phyloP scores from a whole-genome alignment of 305 asterid species.

The Lippia alba region DNA sequence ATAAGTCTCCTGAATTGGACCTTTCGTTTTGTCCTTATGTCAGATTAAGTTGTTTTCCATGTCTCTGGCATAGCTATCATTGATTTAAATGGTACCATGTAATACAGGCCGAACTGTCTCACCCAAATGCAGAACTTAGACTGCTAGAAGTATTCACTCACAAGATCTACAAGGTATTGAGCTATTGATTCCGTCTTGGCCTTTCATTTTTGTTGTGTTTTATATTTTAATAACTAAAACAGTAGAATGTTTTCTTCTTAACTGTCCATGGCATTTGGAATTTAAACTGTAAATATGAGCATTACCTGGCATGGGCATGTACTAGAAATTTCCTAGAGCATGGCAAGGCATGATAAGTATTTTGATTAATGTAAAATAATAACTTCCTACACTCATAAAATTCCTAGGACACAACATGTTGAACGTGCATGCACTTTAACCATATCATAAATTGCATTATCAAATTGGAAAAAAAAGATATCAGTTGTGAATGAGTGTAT shows the following conservation, averaged over 20 bases:
- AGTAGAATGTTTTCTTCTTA: constrained; percentile 5
- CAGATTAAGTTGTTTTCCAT: constrained; percentile 18
- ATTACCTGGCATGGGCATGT: not conserved
- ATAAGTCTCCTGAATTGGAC: constrained; percentile 14
- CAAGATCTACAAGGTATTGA: constrained; percentile 64
- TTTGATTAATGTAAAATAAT: not conserved
- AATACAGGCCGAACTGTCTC: constrained; percentile 59
- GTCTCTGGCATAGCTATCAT: constrained; percentile 21
- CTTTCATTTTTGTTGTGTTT: constrained; percentile 24
- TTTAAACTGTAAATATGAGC: constrained; percentile 4
- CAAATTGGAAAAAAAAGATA: not conserved
- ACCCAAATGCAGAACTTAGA: constrained; percentile 63
- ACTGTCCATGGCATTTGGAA: not conserved
- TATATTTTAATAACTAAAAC: constrained; percentile 3
- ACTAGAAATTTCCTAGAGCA: constrained; percentile 5
- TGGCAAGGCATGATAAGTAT: constrained; percentile 8
- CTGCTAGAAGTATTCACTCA: constrained; percentile 64
- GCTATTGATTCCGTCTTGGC: constrained; percentile 24
- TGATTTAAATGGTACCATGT: constrained; percentile 30
- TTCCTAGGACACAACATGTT: not conserved
- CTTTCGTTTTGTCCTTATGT: constrained; percentile 19
- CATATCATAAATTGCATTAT: not conserved
- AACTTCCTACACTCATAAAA: not conserved
- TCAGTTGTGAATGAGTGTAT: constrained; percentile 12
- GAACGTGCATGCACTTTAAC: not conserved